Conservation (phyloP, 2,329 filamentous ascomycete genomes). For the Fusarium incarnatum region DNA sequence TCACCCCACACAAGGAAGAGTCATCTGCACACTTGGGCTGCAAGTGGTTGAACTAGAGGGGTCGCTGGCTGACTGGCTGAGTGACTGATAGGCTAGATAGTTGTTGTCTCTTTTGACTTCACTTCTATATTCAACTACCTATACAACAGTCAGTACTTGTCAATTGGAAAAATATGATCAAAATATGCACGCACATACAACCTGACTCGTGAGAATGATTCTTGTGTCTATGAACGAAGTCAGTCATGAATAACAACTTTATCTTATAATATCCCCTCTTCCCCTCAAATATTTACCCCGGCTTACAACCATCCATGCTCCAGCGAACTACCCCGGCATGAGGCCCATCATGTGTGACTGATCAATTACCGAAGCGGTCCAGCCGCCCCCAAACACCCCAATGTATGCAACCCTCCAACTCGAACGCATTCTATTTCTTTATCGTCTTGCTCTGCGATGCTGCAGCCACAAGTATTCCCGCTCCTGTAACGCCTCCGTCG, state of each 20-base stretch:
- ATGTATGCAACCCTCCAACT: slow-evolving; percentile 30
- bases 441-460: slow-evolving; percentile 53
- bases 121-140: neutral
- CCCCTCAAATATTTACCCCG: slow-evolving; percentile 21
- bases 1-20: slow-evolving; percentile 2
- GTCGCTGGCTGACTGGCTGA: neutral
- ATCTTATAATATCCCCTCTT: slow-evolving; percentile 9
- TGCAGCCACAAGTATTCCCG: slow-evolving; percentile 68
- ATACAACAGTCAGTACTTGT: neutral
- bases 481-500: slow-evolving; percentile 71
- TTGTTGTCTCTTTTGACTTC: neutral
- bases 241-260: slow-evolving; percentile 14
- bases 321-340: slow-evolving; percentile 16
- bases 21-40: slow-evolving; percentile 18
- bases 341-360: slow-evolving; percentile 28
- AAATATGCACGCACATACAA: neutral
- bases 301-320: slow-evolving; percentile 26
- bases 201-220: slow-evolving; percentile 21
- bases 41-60: slow-evolving; percentile 18
- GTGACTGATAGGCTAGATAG: neutral
- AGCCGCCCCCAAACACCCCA: slow-evolving; percentile 29
- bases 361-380: slow-evolving; percentile 40
- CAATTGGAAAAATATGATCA: neutral
- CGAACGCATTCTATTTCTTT: slow-evolving; percentile 42
- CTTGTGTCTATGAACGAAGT: slow-evolving; percentile 26